phyloP scores from a whole-genome alignment of 805 yeast genomes.

The Barnettozyma siamensis region DNA sequence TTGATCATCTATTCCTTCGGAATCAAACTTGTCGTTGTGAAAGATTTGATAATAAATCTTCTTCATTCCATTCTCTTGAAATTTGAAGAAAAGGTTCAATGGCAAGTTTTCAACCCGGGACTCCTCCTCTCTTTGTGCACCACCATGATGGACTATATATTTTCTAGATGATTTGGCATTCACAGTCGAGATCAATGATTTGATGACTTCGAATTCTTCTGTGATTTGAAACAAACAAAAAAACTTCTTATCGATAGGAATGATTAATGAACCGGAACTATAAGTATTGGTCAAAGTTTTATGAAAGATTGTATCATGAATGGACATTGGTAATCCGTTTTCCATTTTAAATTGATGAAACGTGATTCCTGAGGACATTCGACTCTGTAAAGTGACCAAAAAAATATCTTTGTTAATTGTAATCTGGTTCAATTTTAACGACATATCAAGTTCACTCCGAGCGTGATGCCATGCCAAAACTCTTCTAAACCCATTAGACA shows the following conservation, averaged over 20 bases:
- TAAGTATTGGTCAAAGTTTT: conserved; percentile 3
- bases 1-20: conserved; percentile 5
- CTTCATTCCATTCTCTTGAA: background rate
- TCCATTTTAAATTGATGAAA: conserved; percentile 31
- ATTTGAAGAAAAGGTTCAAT: background rate
- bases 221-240: conserved; percentile 3
- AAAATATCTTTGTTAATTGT: conserved; percentile 17
- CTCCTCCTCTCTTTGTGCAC: too few species aligned
- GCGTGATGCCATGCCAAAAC: conserved; percentile 71
- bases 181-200: conserved; percentile 9
- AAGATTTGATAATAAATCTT: conserved; percentile 8
- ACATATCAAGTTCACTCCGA: conserved; percentile 47
- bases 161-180: background rate
- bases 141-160: too few species aligned
- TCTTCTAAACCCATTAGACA: conserved; percentile 34
- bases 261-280: conserved; percentile 1
- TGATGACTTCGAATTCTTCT: conserved; percentile 5
- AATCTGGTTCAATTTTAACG: conserved; percentile 37
- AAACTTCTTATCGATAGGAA: conserved; percentile 3
- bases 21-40: conserved; percentile 1
- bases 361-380: conserved; percentile 27
- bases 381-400: conserved; percentile 26
- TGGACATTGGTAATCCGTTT: conserved; percentile 31
- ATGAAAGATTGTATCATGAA: conserved; percentile 31
- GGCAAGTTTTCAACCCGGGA: background rate